Percentiles rank a stretch among this genome's conserved stretches.
Conservation (phyloP, 495 filamentous ascomycete genomes). For the Hypoxylon subgilvum region DNA sequence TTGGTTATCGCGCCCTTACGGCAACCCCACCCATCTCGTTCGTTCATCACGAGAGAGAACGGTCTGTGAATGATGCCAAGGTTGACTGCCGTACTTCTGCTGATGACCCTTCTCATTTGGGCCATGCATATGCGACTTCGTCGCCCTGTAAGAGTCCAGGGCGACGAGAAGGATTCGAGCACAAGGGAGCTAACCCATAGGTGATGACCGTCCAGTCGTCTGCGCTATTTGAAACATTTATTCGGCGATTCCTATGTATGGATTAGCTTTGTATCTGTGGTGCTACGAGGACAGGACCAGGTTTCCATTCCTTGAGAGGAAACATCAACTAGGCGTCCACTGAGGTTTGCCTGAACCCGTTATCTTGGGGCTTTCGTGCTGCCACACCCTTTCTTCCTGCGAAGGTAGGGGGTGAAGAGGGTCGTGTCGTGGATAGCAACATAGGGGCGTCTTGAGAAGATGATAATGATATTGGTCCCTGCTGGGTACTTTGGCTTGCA, state of each 20-base stretch:
- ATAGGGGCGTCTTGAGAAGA: slow-evolving; percentile 10
- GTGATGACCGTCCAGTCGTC: slow-evolving; percentile 11
- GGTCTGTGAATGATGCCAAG: background rate
- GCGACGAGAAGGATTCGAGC: background rate
- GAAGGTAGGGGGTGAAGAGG: background rate
- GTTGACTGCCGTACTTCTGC: background rate
- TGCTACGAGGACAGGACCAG: background rate
- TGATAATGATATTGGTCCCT: background rate
- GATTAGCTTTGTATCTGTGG: background rate
- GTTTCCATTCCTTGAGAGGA: background rate
- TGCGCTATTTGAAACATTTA: background rate
- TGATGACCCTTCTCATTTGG: slow-evolving; percentile 7
- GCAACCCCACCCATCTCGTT: background rate
- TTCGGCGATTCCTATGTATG: background rate
- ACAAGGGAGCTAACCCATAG: background rate
- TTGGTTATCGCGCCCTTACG: background rate
- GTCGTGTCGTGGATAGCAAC: background rate
- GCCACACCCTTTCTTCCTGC: background rate
- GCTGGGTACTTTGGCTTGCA: slow-evolving; percentile 8
- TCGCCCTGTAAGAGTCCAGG: background rate
- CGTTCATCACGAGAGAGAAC: slow-evolving; percentile 1
- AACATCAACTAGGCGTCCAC: background rate
- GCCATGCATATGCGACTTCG: background rate
- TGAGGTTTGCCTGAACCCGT: background rate
- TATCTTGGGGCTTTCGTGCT: slow-evolving; percentile 1